Percentiles rank a stretch among this genome's conserved stretches.
phyloP scores from a whole-genome alignment of 176 grass and related monocot genomes.

The Oryza meyeriana region DNA sequence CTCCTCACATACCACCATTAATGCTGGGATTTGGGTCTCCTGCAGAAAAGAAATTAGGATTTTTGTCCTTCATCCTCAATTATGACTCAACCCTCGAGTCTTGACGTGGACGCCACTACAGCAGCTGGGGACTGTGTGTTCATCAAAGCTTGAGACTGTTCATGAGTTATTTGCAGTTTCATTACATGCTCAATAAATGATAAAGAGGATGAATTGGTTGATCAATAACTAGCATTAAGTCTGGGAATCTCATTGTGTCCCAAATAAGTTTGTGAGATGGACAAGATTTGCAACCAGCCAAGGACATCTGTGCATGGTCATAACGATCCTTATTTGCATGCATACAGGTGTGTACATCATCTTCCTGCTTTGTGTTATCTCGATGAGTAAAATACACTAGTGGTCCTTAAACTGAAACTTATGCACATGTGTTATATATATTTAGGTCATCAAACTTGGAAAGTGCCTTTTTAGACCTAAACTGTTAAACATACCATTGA shows the following conservation, averaged over 20 bases:
- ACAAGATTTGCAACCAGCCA: not conserved
- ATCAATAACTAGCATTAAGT: conserved; percentile 13
- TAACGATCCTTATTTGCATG: not conserved
- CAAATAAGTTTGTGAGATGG: not conserved
- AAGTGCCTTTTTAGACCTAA: no score
- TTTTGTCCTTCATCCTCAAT: not conserved
- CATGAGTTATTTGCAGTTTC: not conserved
- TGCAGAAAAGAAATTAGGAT: no score
- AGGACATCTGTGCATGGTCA: not conserved
- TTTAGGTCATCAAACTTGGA: no score
- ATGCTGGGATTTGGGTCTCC: no score
- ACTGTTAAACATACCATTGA: no score
- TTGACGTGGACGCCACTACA: not conserved
- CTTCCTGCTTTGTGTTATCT: not conserved
- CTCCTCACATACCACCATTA: no score
- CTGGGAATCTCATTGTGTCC: conserved; percentile 3
- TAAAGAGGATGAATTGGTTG: not conserved
- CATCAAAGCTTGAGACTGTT: conserved; percentile 33
- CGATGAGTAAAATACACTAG: no score
- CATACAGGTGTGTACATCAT: not conserved
- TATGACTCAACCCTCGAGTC: no score
- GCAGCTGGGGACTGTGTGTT: not conserved
- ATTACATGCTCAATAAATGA: not conserved
- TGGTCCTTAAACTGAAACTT: no score
- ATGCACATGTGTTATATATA: no score